Conservation (phyloP, 2,329 filamentous ascomycete species). For the Catunica adiposa region DNA sequence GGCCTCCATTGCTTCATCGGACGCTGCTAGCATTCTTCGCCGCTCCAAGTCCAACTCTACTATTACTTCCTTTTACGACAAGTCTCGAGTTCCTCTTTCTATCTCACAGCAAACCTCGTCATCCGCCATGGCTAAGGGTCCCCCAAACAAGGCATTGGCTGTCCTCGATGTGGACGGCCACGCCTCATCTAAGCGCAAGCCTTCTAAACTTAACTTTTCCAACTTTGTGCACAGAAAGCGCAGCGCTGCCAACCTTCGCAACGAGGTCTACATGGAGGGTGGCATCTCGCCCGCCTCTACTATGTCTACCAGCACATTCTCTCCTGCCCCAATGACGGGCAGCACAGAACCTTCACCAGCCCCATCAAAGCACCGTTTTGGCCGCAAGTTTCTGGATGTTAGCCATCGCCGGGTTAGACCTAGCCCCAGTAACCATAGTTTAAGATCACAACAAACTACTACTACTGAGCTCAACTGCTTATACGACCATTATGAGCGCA, state of each 20-base stretch:
- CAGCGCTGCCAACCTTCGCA: slow-evolving; percentile 20
- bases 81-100: slow-evolving; percentile 36
- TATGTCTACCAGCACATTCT: slow-evolving; percentile 23
- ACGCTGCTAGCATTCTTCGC: slow-evolving; percentile 27
- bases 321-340: slow-evolving; percentile 18
- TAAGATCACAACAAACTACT: slow-evolving; percentile 15
- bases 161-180: slow-evolving; percentile 30
- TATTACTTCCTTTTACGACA: slow-evolving; percentile 41
- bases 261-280: slow-evolving; percentile 21
- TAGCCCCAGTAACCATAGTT: slow-evolving; percentile 7
- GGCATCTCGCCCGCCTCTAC: slow-evolving; percentile 20
- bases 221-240: slow-evolving; percentile 19
- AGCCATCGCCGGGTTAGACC: slow-evolving; percentile 5
- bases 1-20: slow-evolving; percentile 20
- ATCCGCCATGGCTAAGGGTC: slow-evolving; percentile 40
- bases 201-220: slow-evolving; percentile 32
- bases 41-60: slow-evolving; percentile 38
- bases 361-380: slow-evolving; percentile 9
- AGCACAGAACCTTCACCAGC: slow-evolving; percentile 5
- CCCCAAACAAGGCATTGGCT: slow-evolving; percentile 31
- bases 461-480: slow-evolving; percentile 31
- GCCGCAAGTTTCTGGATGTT: slow-evolving; percentile 12
- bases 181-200: slow-evolving; percentile 25
- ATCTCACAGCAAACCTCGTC: slow-evolving; percentile 43
- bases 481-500: slow-evolving; percentile 42